A percentile compares a stretch with the other conserved stretches of the same genome.
Evolutionary conservation across 2,329 filamentous ascomycete species (phyloP).

Genomic region (Plenodomus lindquistii): DNA sequence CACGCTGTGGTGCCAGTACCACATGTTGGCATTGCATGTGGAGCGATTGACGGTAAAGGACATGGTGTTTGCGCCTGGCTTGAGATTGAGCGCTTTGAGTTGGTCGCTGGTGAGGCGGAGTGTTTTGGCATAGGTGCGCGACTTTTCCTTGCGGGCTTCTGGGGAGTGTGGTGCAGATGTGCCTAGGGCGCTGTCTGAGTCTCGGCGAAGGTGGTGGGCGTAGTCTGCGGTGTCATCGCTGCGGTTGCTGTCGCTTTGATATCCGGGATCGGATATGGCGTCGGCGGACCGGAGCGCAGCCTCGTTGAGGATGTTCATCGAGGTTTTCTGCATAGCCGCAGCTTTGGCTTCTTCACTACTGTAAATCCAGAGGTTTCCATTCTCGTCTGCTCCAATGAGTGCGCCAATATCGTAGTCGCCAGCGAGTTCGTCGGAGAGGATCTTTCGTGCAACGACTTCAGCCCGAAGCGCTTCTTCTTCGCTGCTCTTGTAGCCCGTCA

Average conservation of each 20-base stretch:
- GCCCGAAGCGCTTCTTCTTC: slow-evolving; percentile 90
- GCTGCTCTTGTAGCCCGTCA: slow-evolving; percentile 94
- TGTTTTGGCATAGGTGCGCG: slow-evolving; percentile 94
- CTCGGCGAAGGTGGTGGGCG: slow-evolving; percentile 62
- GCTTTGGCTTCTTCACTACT: slow-evolving; percentile 96
- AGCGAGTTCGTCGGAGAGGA: slow-evolving; percentile 88
- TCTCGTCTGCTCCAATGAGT: slow-evolving; percentile 90
- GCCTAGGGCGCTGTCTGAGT: slow-evolving; percentile 71
- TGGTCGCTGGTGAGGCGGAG: slow-evolving; percentile 93
- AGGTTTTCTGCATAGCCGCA: slow-evolving; percentile 71
- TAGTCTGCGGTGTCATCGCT: slow-evolving; percentile 61
- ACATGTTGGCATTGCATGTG: slow-evolving; percentile 90
- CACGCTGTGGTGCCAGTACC: slow-evolving; percentile 86
- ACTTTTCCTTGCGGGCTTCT: slow-evolving; percentile 61
- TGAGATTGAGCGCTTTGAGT: slow-evolving; percentile 80
- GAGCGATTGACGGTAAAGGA: slow-evolving; percentile 95
- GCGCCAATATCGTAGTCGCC: slow-evolving; percentile 96
- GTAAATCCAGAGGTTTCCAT: slow-evolving; percentile 99
- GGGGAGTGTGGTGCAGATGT: slow-evolving; percentile 63
- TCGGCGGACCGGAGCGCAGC: slow-evolving; percentile 67
- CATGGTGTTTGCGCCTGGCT: slow-evolving; percentile 87
- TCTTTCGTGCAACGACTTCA: slow-evolving; percentile 89
- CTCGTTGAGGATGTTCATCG: slow-evolving; percentile 57
- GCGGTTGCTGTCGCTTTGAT: slow-evolving; percentile 81
- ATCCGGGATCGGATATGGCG: slow-evolving; percentile 88